Conservation (phyloP, 208 protist genomes). For the Leishmania tropica region DNA sequence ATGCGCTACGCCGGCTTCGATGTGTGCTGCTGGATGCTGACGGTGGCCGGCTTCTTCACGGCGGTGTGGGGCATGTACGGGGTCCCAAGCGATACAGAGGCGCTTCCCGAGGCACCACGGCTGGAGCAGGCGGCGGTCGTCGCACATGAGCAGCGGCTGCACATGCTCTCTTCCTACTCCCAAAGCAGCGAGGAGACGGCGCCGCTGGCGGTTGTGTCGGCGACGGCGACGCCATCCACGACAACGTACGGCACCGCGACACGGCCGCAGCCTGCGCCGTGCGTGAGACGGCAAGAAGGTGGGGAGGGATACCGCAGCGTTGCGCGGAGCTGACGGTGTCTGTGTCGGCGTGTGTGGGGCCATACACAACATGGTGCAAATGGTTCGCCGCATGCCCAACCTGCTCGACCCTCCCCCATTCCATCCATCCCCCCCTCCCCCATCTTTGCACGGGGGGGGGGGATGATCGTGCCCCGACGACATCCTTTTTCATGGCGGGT, state of each 20-base stretch:
- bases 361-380: neutral
- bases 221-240: neutral
- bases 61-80: constrained; percentile 52
- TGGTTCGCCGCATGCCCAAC: neutral
- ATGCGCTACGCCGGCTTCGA: constrained; percentile 44
- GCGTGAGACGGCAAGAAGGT: neutral
- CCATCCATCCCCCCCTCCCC: too few species aligned
- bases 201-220: constrained; percentile 9
- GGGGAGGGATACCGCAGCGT: neutral
- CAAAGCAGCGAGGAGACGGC: constrained; percentile 16
- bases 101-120: constrained; percentile 24
- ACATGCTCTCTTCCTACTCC: constrained; percentile 1
- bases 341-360: neutral
- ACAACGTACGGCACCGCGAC: constrained; percentile 21
- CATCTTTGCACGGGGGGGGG: neutral
- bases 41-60: constrained; percentile 43
- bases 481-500: neutral
- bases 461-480: neutral
- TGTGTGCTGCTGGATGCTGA: constrained; percentile 50
- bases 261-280: neutral
- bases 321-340: neutral
- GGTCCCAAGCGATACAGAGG: constrained; percentile 43
- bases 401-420: neutral
- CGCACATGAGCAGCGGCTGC: neutral
- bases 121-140: constrained; percentile 20